These are phyloP conservation scores for Pseudogymnoascus sp. DNA, from an alignment of 2,329 filamentous ascomycete species.

Conservation along the genomic window DNA sequence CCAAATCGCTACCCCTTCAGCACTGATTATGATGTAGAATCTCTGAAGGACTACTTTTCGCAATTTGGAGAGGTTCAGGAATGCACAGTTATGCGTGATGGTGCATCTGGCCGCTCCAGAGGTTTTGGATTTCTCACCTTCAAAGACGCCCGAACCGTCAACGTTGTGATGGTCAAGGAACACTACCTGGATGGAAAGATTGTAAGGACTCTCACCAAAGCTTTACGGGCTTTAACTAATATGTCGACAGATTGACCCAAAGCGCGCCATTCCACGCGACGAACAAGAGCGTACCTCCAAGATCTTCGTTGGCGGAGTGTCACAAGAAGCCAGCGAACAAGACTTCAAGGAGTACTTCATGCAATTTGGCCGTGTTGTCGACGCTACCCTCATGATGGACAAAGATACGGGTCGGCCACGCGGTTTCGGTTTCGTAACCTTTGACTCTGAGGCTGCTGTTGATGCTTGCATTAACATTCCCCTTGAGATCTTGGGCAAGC, in stretches of 20 bases:
- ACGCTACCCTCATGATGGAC: slow-evolving; percentile 99
- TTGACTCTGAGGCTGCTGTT: slow-evolving; percentile 90
- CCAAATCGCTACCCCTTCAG: slow-evolving; percentile 6
- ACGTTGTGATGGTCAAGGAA: slow-evolving; percentile 99
- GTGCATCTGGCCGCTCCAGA: slow-evolving; percentile 82
- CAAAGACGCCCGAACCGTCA: slow-evolving; percentile 94
- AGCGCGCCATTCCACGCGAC: slow-evolving; percentile 91
- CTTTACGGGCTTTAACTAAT: slow-evolving; percentile 5
- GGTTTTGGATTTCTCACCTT: slow-evolving; percentile 98
- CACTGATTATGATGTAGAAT: slow-evolving; percentile 56
- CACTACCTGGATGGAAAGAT: slow-evolving; percentile 98
- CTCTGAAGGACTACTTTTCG: slow-evolving; percentile 91
- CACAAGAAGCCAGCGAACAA: slow-evolving; percentile 90
- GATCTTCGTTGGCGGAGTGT: slow-evolving; percentile 96
- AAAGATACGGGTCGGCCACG: slow-evolving; percentile 96
- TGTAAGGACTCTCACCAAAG: slow-evolving; percentile 47
- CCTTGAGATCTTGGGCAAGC: slow-evolving; percentile 88
- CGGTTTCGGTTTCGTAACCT: slow-evolving; percentile 96
- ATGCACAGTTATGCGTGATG: slow-evolving; percentile 99
- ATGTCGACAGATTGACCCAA: slow-evolving; percentile 76
- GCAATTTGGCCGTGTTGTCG: slow-evolving; percentile 90
- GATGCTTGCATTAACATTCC: slow-evolving; percentile 80
- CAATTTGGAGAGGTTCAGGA: slow-evolving; percentile 96
- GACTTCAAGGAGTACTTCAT: slow-evolving; percentile 97
- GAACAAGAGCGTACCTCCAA: slow-evolving; percentile 98